These are phyloP conservation scores for Suhomyces atakaporum DNA, from an alignment of 1,139 yeast species.

Conservation along the genomic window DNA sequence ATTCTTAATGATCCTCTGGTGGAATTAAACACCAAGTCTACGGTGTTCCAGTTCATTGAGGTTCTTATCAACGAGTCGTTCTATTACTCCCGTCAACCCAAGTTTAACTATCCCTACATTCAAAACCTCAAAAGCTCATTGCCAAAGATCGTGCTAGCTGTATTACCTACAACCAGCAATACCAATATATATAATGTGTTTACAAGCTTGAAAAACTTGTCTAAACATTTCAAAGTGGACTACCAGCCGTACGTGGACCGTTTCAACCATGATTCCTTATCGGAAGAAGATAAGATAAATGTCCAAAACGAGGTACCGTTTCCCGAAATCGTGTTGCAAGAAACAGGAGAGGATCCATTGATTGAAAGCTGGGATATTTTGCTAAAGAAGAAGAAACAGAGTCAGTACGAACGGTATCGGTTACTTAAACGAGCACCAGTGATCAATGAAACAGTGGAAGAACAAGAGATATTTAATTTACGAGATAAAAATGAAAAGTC, in stretches of 20 bases:
- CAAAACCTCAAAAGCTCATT: conserved; percentile 41
- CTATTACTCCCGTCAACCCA: conserved; percentile 34
- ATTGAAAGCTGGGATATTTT: conserved; percentile 52
- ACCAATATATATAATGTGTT: conserved; percentile 52
- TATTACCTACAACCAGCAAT: conserved; percentile 51
- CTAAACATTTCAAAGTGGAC: conserved; percentile 37
- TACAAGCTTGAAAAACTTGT: conserved; percentile 40
- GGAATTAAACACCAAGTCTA: conserved; percentile 64
- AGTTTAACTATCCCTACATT: conserved; percentile 49
- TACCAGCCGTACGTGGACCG: conserved; percentile 26
- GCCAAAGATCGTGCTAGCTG: conserved; percentile 50
- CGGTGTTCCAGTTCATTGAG: conserved; percentile 70
- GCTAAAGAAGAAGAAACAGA: conserved; percentile 48
- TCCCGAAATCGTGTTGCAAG: conserved; percentile 32
- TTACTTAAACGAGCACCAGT: conserved; percentile 32
- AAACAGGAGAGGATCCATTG: conserved; percentile 31
- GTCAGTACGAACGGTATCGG: conserved; percentile 50
- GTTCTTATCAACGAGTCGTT: conserved; percentile 48
- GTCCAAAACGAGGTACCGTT: conserved; percentile 37
- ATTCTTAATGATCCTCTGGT: conserved; percentile 51
- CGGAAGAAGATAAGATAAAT: conserved; percentile 36
- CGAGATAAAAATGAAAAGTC: conserved; percentile 27
- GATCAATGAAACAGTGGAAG: conserved; percentile 26
- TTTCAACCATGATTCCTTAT: conserved; percentile 34
- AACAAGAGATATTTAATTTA: conserved; percentile 33